These are phyloP conservation scores for Cercospora sesami DNA, from an alignment of 2,329 filamentous ascomycete genomes.

Conservation along the genomic window DNA sequence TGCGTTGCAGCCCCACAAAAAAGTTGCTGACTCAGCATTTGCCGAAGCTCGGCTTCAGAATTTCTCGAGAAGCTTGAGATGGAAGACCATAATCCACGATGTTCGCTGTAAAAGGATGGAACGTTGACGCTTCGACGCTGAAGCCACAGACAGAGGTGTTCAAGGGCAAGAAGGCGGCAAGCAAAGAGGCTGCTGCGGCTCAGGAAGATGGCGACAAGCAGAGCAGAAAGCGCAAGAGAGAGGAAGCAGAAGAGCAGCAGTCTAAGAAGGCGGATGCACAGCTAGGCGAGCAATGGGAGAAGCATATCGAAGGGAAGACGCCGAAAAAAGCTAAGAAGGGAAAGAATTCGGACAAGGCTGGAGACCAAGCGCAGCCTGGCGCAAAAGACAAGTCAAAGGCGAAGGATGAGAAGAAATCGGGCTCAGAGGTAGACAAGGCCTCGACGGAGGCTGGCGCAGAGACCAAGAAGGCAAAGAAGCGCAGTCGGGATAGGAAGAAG, in stretches of 20 bases:
- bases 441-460: slow-evolving; percentile 26
- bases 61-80: slow-evolving; percentile 10
- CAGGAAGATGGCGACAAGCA: slow-evolving; percentile 57
- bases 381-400: slow-evolving; percentile 19
- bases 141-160: slow-evolving; percentile 64
- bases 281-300: slow-evolving; percentile 74
- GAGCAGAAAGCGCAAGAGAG: slow-evolving; percentile 35
- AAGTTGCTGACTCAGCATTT: neutral
- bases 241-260: slow-evolving; percentile 53
- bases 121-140: slow-evolving; percentile 69
- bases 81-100: slow-evolving; percentile 50
- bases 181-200: slow-evolving; percentile 32
- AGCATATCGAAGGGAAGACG: slow-evolving; percentile 70
- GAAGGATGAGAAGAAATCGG: slow-evolving; percentile 35
- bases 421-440: slow-evolving; percentile 1
- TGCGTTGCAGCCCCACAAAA: neutral
- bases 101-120: slow-evolving; percentile 96
- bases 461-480: slow-evolving; percentile 37
- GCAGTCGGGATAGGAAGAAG: slow-evolving; percentile 35
- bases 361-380: slow-evolving; percentile 20
- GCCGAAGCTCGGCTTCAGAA: slow-evolving; percentile 7
- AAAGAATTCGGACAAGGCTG: slow-evolving; percentile 28
- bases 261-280: slow-evolving; percentile 55
- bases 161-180: slow-evolving; percentile 22
- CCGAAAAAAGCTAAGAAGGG: slow-evolving; percentile 36